A percentile compares a stretch with the other conserved stretches of the same genome.
Conservation (phyloP, 2,329 filamentous ascomycete species). For the Elsinoe ampelina region DNA sequence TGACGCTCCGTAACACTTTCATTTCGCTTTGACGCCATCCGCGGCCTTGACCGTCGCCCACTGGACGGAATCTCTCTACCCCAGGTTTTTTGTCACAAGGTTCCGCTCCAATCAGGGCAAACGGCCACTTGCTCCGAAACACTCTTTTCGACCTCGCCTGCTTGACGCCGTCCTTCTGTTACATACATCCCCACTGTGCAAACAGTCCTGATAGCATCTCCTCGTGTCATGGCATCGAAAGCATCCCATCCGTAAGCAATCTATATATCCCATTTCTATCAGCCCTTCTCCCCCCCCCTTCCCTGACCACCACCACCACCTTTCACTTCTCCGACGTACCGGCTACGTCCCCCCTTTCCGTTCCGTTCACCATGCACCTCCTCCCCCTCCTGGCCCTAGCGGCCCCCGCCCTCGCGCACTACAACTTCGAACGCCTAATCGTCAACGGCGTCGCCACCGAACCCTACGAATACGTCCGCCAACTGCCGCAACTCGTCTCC, state of each 20-base stretch:
- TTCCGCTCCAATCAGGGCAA: background rate
- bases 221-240: background rate
- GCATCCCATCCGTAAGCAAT: background rate
- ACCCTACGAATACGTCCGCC: conserved; percentile 39
- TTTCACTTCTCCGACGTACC: background rate
- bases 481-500: conserved; percentile 29
- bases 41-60: background rate
- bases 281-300: background rate
- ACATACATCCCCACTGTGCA: background rate
- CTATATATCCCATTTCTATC: too few species aligned
- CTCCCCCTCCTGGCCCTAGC: conserved; percentile 1
- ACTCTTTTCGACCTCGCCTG: background rate
- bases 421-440: conserved; percentile 29
- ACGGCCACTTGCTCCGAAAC: background rate
- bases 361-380: conserved; percentile 9
- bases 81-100: background rate
- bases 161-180: background rate
- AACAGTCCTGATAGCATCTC: background rate
- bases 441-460: conserved; percentile 37
- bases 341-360: background rate
- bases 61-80: background rate
- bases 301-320: background rate
- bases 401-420: conserved; percentile 23
- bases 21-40: background rate
- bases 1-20: conserved; percentile 1